Evolutionary conservation across 768 basidiomycete genomes (phyloP).

Genomic region (Cystobasidium onofrii): DNA sequence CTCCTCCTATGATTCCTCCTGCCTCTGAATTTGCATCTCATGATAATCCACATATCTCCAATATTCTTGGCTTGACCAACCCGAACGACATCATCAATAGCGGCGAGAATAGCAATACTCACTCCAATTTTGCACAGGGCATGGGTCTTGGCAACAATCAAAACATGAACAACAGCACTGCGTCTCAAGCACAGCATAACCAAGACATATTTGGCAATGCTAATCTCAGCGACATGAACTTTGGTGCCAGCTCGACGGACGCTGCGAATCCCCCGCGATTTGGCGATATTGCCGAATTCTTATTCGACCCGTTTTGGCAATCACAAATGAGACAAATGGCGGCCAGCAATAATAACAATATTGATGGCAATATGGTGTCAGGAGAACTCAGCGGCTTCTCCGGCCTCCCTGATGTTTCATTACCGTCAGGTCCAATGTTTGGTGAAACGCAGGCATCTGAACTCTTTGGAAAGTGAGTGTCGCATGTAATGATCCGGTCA

Average conservation of each 20-base stretch:
- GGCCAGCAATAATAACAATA: background rate
- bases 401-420: background rate
- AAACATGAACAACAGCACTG: background rate
- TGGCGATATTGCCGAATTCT: constrained; percentile 15
- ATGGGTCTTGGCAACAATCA: background rate
- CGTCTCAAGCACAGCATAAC: background rate
- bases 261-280: background rate
- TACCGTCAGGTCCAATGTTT: background rate
- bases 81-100: background rate
- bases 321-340: background rate
- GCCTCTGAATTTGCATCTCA: background rate
- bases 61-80: constrained; percentile 17
- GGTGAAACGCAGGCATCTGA: background rate
- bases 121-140: background rate
- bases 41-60: constrained; percentile 17
- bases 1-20: background rate
- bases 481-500: background rate
- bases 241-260: background rate
- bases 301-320: constrained; percentile 30
- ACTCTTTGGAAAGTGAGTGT: background rate
- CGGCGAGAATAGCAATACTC: background rate
- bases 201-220: background rate
- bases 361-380: background rate
- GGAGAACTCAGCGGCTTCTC: background rate
- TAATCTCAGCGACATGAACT: background rate